Percentiles rank a stretch among this genome's conserved stretches.
Evolutionary conservation across 2,329 filamentous ascomycete genomes (phyloP).

Genomic region (Gnomoniopsis sp.): DNA sequence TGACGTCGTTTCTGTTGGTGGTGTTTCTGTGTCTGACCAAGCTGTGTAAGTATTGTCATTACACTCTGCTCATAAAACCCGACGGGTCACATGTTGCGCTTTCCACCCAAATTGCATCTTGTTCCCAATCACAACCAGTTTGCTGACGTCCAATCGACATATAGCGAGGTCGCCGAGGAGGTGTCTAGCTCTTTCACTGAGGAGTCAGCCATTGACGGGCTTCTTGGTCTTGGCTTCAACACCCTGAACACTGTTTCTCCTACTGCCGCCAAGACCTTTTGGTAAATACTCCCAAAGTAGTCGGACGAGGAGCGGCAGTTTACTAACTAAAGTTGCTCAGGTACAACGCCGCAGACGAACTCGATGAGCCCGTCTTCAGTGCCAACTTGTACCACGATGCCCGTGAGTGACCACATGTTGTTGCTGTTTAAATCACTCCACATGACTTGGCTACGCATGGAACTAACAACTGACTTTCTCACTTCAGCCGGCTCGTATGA

Average conservation of each 20-base stretch:
- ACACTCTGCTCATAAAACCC: not conserved
- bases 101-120: too few relatives aligned
- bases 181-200: slow-evolving; percentile 44
- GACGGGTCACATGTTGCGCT: not conserved
- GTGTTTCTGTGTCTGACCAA: slow-evolving; percentile 55
- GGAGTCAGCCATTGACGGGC: slow-evolving; percentile 30
- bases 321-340: slow-evolving; percentile 20
- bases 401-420: slow-evolving; percentile 29
- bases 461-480: not conserved
- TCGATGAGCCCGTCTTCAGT: slow-evolving; percentile 30
- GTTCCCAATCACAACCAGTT: not conserved
- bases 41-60: slow-evolving; percentile 39
- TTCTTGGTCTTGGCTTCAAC: slow-evolving; percentile 61
- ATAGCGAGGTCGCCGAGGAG: slow-evolving; percentile 50
- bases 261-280: slow-evolving; percentile 43
- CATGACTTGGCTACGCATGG: not conserved
- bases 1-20: slow-evolving; percentile 60
- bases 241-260: slow-evolving; percentile 57
- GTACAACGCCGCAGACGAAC: slow-evolving; percentile 28
- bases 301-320: slow-evolving; percentile 18
- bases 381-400: slow-evolving; percentile 33
- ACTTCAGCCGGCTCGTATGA: slow-evolving; percentile 30
- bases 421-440: too few relatives aligned
- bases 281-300: slow-evolving; percentile 27
- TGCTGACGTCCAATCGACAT: not conserved